Conservation (phyloP, 768 basidiomycete genomes). For the Xerocomus spinulosus region DNA sequence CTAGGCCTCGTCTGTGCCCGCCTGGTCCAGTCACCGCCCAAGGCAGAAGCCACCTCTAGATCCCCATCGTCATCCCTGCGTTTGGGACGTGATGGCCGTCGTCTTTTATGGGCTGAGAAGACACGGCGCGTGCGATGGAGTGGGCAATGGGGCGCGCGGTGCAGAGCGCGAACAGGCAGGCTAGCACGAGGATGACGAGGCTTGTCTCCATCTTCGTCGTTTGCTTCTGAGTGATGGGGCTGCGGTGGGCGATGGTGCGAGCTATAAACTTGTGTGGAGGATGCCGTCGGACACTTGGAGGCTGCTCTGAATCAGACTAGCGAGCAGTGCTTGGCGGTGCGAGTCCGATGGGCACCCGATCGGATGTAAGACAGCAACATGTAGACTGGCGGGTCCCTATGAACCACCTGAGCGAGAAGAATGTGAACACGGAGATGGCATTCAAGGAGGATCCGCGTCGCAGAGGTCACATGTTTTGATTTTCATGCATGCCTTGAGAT, state of each 20-base stretch:
- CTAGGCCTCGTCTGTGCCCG: too few relatives aligned
- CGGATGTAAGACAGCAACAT: constrained; percentile 2
- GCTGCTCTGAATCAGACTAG: not conserved
- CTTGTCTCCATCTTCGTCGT: constrained; percentile 1
- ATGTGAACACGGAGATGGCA: not conserved
- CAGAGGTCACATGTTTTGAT: constrained; percentile 17
- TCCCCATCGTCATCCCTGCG: too few relatives aligned
- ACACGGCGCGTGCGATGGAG: not conserved
- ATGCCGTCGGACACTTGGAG: too few relatives aligned
- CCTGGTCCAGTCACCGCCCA: too few relatives aligned
- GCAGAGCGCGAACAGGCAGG: constrained; percentile 8
- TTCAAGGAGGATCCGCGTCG: not conserved
- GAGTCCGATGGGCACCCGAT: not conserved
- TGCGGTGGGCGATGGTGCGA: not conserved
- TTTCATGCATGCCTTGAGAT: not conserved
- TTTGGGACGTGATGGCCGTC: not conserved
- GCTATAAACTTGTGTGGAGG: too few relatives aligned
- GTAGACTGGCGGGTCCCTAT: constrained; percentile 16
- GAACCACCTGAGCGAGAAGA: not conserved
- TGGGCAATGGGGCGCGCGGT: constrained; percentile 3
- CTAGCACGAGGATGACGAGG: constrained; percentile 5
- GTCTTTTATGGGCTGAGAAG: not conserved
- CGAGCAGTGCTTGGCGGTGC: not conserved
- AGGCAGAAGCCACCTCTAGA: too few relatives aligned
- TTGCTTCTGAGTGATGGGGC: too few relatives aligned